Percentiles rank a stretch among this genome's conserved stretches.
These are phyloP conservation scores for Murraya paniculata DNA, from an alignment of 345 rosid genomes.

Conservation along the genomic window DNA sequence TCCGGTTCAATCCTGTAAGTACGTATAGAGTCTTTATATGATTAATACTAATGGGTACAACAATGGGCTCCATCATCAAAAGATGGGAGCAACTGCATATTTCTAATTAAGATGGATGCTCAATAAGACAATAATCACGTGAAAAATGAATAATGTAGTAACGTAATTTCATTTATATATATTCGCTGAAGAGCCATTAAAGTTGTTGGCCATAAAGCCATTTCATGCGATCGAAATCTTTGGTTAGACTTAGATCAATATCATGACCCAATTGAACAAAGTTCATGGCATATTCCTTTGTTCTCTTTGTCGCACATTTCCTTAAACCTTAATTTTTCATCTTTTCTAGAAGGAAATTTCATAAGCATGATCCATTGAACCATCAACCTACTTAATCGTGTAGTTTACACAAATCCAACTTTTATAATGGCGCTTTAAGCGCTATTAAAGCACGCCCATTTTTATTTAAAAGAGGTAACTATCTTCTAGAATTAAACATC, in stretches of 20 bases:
- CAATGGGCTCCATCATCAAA: too few species aligned
- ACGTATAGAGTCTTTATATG: too few species aligned
- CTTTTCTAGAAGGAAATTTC: background rate
- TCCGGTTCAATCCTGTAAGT: rapidly evolving
- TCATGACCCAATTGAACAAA: background rate
- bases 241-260: background rate
- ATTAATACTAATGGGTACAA: too few species aligned
- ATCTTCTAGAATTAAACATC: too few species aligned
- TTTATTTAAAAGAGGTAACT: background rate
- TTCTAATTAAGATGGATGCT: too few species aligned
- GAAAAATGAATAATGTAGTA: too few species aligned
- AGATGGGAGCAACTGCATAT: too few species aligned
- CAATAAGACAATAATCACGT: too few species aligned
- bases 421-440: background rate
- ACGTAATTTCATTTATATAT: too few species aligned
- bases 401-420: background rate
- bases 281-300: background rate
- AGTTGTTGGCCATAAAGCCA: background rate
- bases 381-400: background rate
- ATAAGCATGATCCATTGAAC: background rate
- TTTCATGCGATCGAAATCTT: background rate
- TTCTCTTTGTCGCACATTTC: background rate
- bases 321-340: background rate
- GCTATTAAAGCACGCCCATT: background rate
- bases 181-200: background rate